Evolutionary conservation across 148 eudicot genomes (phyloP).

Genomic region (Rhododendron ovatum): DNA sequence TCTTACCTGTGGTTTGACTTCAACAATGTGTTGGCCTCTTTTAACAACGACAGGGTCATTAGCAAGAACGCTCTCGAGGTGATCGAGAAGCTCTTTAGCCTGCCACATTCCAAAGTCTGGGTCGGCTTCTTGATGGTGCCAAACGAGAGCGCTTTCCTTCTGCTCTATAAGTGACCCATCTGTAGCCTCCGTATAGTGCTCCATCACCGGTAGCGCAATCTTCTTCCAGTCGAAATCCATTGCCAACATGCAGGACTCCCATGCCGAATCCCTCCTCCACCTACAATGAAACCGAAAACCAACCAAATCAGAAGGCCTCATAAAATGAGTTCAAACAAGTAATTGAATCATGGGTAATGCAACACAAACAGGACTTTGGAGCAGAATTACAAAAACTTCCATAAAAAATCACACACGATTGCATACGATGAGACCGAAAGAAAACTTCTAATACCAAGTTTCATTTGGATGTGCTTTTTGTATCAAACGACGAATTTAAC

Average conservation of each 20-base stretch:
- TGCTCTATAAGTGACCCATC: constrained; percentile 76
- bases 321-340: background rate
- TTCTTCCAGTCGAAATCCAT: constrained; percentile 64
- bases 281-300: constrained; percentile 14
- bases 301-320: background rate
- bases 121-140: constrained; percentile 85
- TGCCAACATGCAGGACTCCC: constrained; percentile 43
- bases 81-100: constrained; percentile 80
- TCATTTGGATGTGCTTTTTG: too few species aligned
- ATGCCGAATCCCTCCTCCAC: constrained; percentile 49
- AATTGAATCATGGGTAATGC: background rate
- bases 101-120: constrained; percentile 75
- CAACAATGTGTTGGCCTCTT: constrained; percentile 73
- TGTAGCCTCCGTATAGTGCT: constrained; percentile 73
- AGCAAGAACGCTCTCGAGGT: constrained; percentile 78
- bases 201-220: constrained; percentile 61
- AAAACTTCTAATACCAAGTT: too few species aligned
- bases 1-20: constrained; percentile 86
- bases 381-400: background rate
- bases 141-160: constrained; percentile 74
- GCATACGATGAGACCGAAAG: too few species aligned
- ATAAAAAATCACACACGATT: too few species aligned
- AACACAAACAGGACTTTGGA: background rate
- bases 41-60: constrained; percentile 83
- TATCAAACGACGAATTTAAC: too few species aligned